Evolutionary conservation across 2,329 filamentous ascomycete genomes (phyloP).

Genomic region (Aureobasidium leucospermi): DNA sequence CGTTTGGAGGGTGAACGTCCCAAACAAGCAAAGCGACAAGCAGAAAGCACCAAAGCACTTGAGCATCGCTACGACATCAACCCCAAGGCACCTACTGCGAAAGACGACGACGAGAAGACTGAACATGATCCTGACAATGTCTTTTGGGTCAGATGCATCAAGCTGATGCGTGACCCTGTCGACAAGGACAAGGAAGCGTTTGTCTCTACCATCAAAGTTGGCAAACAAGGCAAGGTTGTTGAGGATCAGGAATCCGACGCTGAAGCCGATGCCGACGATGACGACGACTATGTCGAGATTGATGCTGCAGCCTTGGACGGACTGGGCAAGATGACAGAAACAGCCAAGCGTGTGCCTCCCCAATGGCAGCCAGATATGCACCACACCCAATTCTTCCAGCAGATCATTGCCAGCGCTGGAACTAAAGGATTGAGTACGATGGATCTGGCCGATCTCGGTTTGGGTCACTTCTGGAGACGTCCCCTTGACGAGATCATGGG

Average conservation of each 20-base stretch:
- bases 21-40: neutral
- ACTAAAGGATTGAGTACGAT: slow-evolving; percentile 43
- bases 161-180: slow-evolving; percentile 33
- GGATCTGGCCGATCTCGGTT: slow-evolving; percentile 27
- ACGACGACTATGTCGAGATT: slow-evolving; percentile 23
- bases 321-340: neutral
- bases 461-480: slow-evolving; percentile 47
- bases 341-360: slow-evolving; percentile 34
- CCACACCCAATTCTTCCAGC: slow-evolving; percentile 46
- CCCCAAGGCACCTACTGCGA: neutral
- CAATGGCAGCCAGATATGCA: slow-evolving; percentile 49
- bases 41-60: neutral
- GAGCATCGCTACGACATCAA: neutral
- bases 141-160: slow-evolving; percentile 30
- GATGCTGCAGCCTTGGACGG: slow-evolving; percentile 12
- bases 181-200: slow-evolving; percentile 24
- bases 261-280: slow-evolving; percentile 13
- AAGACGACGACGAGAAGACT: neutral
- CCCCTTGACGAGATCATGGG: slow-evolving; percentile 47
- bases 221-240: neutral
- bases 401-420: slow-evolving; percentile 41
- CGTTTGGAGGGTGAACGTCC: slow-evolving; percentile 14
- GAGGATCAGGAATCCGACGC: slow-evolving; percentile 17
- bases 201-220: slow-evolving; percentile 12
- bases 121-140: slow-evolving; percentile 13